phyloP scores from a whole-genome alignment of 129 eudicot genomes.

The Dittrichia graveolens region DNA sequence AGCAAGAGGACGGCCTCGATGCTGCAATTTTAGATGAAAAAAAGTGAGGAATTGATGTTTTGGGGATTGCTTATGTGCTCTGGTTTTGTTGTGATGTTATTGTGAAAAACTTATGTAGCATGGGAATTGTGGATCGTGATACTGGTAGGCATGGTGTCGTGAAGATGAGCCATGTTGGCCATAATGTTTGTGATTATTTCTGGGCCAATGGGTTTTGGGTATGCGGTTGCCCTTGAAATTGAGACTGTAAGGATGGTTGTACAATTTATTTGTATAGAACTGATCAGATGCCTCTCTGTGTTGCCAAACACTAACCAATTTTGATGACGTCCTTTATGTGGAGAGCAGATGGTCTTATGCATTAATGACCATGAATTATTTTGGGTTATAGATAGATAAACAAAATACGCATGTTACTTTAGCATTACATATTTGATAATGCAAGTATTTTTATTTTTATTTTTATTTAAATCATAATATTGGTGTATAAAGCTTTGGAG shows the following conservation, averaged over 20 bases:
- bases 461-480: too few relatives aligned
- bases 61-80: conserved; percentile 5
- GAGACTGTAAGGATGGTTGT: conserved; percentile 25
- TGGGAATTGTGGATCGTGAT: conserved; percentile 19
- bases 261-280: conserved; percentile 37
- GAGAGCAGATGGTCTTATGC: conserved; percentile 1
- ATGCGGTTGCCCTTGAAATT: conserved; percentile 25
- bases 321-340: background rate
- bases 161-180: conserved; percentile 35
- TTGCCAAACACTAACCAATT: conserved; percentile 18
- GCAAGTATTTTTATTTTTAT: too few relatives aligned
- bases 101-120: conserved; percentile 19
- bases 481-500: too few relatives aligned
- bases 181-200: conserved; percentile 22
- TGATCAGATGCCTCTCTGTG: conserved; percentile 13
- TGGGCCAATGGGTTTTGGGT: conserved; percentile 23
- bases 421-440: too few relatives aligned
- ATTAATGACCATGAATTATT: background rate
- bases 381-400: too few relatives aligned
- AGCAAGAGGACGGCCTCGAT: conserved; percentile 69
- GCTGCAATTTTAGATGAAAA: conserved; percentile 70
- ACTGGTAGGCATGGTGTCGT: conserved; percentile 31
- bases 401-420: background rate
- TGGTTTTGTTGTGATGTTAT: conserved; percentile 29
- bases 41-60: background rate